Evolutionary conservation across 2,329 filamentous ascomycete genomes (phyloP), one percentile per base, ranked within the genome.

Genomic region (Beauveria sp.): DNA sequence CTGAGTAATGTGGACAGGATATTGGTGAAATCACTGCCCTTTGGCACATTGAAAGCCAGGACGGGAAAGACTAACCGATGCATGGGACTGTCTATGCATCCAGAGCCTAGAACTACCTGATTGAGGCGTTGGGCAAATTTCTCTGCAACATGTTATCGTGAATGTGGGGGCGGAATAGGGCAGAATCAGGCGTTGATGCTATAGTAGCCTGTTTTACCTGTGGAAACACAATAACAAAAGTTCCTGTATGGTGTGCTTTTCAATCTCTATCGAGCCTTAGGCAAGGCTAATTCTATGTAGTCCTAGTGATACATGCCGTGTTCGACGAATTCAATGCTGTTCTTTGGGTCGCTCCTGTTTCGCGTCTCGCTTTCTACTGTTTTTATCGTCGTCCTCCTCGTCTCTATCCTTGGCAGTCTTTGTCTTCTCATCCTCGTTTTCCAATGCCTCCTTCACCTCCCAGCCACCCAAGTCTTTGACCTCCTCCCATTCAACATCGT

Each of bases 401-500:
- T 77, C 73, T 3, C 75, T 72, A 2, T 73, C 69, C n/a, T 75
- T 71, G 12, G 68, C 67, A 24, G 70, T 67, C 10, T 73, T 71
- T 43, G 71, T 72, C 38, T 72, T 72, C 45, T 73, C 75, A 65
- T 77, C 74, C 69, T 85, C 83, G 64, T 81, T 75, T 64, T 84
- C 82, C 38, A 87, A 71, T 18, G 80, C 80, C 67, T 84, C 76
- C 71, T 80, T 81, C 0, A 86, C 81, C 38, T 88, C 82, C 67
- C 88, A 84, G n/a, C 83, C 83, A 14, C 85, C 86, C 57, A 93
- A 84, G 66, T 96, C 90, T 65, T 78, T 78, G 64, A 80, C 82
- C 76, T 95, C 91, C 68, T 96, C 85, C 90, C 91, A 96, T 57
- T 93, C 90, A 8, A 93, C 90, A 67, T 96, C 91, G 72, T 96